phyloP scores from a whole-genome alignment of 768 basidiomycete genomes.

The Hygrocybe coccinea region DNA sequence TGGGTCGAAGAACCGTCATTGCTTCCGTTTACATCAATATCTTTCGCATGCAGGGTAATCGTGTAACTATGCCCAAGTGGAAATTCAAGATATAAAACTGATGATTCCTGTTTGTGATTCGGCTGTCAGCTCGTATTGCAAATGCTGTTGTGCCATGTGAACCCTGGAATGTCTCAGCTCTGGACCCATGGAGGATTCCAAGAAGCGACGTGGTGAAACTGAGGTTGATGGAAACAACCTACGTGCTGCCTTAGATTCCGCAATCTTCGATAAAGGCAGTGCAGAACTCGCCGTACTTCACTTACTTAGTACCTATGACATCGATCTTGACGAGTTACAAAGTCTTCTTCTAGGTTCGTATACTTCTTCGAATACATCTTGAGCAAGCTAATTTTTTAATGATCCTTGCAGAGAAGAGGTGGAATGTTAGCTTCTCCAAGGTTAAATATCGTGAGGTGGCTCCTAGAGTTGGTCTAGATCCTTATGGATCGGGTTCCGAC shows the following conservation, averaged over 20 bases:
- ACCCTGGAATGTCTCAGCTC: too few species aligned
- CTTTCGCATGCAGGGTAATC: too few species aligned
- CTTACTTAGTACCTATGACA: background rate
- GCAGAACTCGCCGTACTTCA: background rate
- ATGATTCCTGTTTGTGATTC: too few species aligned
- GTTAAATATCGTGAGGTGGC: conserved; percentile 11
- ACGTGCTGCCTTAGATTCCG: background rate
- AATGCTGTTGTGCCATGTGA: too few species aligned
- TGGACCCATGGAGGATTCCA: background rate
- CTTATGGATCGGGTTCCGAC: conserved; percentile 7
- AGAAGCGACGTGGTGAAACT: background rate
- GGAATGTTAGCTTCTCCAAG: background rate
- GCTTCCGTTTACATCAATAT: too few species aligned
- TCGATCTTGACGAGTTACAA: background rate
- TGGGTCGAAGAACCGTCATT: too few species aligned
- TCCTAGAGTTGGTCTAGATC: conserved; percentile 16
- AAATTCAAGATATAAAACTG: too few species aligned
- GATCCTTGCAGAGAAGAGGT: background rate
- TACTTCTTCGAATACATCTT: background rate
- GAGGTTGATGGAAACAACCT: background rate
- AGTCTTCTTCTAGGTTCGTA: background rate
- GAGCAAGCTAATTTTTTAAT: background rate
- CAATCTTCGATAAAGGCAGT: background rate
- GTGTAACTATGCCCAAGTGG: too few species aligned
- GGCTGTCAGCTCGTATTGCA: too few species aligned